A percentile compares a stretch with the other conserved stretches of the same genome.
Conservation (phyloP, 1,284 basidiomycete species). For the Cryptococcus sp. region DNA sequence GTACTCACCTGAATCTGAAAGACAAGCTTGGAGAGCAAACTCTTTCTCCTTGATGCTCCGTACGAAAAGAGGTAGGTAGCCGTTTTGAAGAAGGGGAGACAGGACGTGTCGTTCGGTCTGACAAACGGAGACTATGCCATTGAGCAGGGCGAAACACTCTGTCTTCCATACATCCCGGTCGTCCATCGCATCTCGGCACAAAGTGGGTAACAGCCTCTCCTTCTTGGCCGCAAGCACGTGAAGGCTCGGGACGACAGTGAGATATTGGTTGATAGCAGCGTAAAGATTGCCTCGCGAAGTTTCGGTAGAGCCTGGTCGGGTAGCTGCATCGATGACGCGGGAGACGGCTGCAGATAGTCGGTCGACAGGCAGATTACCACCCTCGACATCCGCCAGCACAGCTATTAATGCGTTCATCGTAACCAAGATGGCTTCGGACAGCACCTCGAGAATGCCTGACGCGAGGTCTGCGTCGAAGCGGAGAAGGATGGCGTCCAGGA, state of each 20-base stretch:
- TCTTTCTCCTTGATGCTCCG: conserved; percentile 82
- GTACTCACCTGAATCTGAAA: conserved; percentile 79
- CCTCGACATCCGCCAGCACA: conserved; percentile 61
- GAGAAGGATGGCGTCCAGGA: conserved; percentile 69
- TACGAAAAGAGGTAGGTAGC: conserved; percentile 81
- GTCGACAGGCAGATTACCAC: conserved; percentile 74
- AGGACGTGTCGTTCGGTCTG: conserved; percentile 55
- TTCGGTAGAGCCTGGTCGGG: conserved; percentile 77
- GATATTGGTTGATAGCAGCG: conserved; percentile 83
- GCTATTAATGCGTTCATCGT: conserved; percentile 81
- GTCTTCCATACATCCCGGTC: conserved; percentile 97
- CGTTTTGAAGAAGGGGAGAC: conserved; percentile 68
- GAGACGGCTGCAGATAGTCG: conserved; percentile 75
- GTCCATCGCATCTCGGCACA: conserved; percentile 89
- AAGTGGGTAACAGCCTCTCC: conserved; percentile 74
- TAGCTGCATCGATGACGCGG: conserved; percentile 72
- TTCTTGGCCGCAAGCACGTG: conserved; percentile 59
- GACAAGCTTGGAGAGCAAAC: conserved; percentile 70
- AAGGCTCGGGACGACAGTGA: conserved; percentile 56
- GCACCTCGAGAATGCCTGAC: conserved; percentile 71
- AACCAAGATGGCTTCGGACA: conserved; percentile 79
- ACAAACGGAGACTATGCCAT: conserved; percentile 57
- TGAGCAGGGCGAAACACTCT: conserved; percentile 62
- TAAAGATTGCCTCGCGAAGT: conserved; percentile 97
- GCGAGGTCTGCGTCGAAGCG: conserved; percentile 61